phyloP scores from a whole-genome alignment of 306 rosid genomes.

The Carpinus viminea region DNA sequence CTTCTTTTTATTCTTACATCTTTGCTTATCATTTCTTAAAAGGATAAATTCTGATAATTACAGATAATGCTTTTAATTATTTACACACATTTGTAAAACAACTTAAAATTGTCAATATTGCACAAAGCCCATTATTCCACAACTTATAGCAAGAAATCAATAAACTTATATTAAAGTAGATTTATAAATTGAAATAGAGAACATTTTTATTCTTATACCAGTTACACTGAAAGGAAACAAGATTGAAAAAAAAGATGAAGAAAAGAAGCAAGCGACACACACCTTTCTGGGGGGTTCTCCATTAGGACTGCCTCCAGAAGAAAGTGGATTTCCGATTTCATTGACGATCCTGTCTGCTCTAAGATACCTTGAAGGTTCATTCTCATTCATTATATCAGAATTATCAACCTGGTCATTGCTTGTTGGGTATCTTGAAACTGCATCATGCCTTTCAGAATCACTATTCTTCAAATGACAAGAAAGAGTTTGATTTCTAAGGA shows the following conservation, averaged over 20 bases:
- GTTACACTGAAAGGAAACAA: conserved; percentile 6
- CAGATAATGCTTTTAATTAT: not conserved
- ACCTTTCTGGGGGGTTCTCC: conserved; percentile 54
- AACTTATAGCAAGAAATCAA: conserved; percentile 1
- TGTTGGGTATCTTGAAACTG: conserved; percentile 33
- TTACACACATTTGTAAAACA: not conserved
- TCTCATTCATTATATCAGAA: conserved; percentile 35
- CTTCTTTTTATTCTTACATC: not conserved
- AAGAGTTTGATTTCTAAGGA: conserved; percentile 67
- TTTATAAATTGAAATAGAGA: not conserved
- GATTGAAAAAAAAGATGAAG: not conserved
- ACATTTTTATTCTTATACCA: not conserved
- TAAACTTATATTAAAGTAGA: not conserved
- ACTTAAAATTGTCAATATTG: not conserved
- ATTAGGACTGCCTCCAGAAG: conserved; percentile 37
- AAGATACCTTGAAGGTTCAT: conserved; percentile 46
- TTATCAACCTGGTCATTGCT: conserved; percentile 39
- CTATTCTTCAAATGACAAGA: conserved; percentile 38
- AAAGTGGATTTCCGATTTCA: conserved; percentile 37
- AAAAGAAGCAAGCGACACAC: conserved; percentile 20
- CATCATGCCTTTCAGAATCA: conserved; percentile 39
- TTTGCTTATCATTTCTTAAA: not conserved
- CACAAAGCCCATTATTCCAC: not conserved
- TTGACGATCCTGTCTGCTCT: conserved; percentile 37
- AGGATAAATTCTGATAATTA: not conserved